A percentile compares a stretch with the other conserved stretches of the same genome.
Evolutionary conservation across 768 basidiomycete genomes (phyloP).

Genomic region (Sporobolomyces phaffii): DNA sequence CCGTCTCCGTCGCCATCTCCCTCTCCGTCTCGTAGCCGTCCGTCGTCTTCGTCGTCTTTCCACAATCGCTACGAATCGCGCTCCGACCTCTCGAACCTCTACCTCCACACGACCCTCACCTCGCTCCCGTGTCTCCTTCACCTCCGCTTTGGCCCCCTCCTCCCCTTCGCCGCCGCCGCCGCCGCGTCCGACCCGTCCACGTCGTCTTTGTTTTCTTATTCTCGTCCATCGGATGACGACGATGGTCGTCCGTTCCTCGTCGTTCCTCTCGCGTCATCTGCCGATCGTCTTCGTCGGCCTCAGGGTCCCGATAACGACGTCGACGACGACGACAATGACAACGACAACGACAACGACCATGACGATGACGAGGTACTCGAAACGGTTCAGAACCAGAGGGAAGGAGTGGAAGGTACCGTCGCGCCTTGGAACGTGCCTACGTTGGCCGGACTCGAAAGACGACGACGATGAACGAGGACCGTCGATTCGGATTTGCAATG

Average conservation of each 20-base stretch:
- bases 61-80: slow-evolving; percentile 57
- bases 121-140: slow-evolving; percentile 94
- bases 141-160: slow-evolving; percentile 71
- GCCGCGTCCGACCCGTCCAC: too few relatives aligned
- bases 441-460: not conserved
- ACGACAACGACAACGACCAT: not conserved
- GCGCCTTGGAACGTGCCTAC: slow-evolving; percentile 28
- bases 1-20: slow-evolving; percentile 70
- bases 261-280: too few relatives aligned
- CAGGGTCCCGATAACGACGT: not conserved
- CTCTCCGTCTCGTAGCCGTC: slow-evolving; percentile 46
- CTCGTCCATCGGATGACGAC: slow-evolving; percentile 1
- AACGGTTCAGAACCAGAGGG: not conserved
- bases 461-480: too few relatives aligned
- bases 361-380: not conserved
- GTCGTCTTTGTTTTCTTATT: too few relatives aligned
- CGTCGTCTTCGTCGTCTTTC: too few relatives aligned
- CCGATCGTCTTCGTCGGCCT: too few relatives aligned
- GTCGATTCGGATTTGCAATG: too few relatives aligned
- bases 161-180: slow-evolving; percentile 45
- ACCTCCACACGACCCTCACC: slow-evolving; percentile 87
- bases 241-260: too few relatives aligned
- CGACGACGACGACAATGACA: not conserved
- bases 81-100: slow-evolving; percentile 84
- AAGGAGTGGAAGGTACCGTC: slow-evolving; percentile 13